Conservation (phyloP, 352 stramenopile species). For the Thalassiosira oceanica region DNA sequence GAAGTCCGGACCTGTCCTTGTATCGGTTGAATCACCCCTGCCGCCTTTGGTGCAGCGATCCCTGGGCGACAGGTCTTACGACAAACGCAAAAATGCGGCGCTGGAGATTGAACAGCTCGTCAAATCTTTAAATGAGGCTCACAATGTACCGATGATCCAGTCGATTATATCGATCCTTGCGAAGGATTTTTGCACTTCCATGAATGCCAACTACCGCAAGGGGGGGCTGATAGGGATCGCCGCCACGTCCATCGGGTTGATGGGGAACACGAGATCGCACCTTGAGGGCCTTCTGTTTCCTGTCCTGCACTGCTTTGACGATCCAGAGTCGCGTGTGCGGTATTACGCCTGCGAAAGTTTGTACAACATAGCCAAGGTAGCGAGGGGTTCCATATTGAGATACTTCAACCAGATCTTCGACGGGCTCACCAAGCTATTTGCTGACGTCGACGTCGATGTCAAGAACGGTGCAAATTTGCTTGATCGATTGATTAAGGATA, state of each 20-base stretch:
- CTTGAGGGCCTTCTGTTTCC: conserved; percentile 93
- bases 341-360: conserved; percentile 99
- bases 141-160: conserved; percentile 86
- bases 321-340: conserved; percentile 92
- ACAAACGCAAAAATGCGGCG: conserved; percentile 98
- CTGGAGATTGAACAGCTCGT: conserved; percentile 98
- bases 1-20: conserved; percentile 38
- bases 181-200: conserved; percentile 97
- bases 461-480: conserved; percentile 93
- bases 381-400: conserved; percentile 89
- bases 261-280: conserved; percentile 74
- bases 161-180: conserved; percentile 94
- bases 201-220: conserved; percentile 98
- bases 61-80: conserved; percentile 96
- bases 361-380: conserved; percentile 99
- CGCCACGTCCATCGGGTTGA: conserved; percentile 95
- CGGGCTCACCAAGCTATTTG: conserved; percentile 94
- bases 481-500: conserved; percentile 95
- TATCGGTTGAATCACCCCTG: conserved; percentile 63
- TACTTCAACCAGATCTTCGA: conserved; percentile 99
- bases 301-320: conserved; percentile 99
- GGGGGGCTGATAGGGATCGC: conserved; percentile 97
- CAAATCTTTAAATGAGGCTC: conserved; percentile 93
- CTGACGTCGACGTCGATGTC: conserved; percentile 98
- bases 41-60: conserved; percentile 70